These are phyloP conservation scores for Neurospora cerealis DNA, from an alignment of 495 filamentous ascomycete species.

Conservation along the genomic window DNA sequence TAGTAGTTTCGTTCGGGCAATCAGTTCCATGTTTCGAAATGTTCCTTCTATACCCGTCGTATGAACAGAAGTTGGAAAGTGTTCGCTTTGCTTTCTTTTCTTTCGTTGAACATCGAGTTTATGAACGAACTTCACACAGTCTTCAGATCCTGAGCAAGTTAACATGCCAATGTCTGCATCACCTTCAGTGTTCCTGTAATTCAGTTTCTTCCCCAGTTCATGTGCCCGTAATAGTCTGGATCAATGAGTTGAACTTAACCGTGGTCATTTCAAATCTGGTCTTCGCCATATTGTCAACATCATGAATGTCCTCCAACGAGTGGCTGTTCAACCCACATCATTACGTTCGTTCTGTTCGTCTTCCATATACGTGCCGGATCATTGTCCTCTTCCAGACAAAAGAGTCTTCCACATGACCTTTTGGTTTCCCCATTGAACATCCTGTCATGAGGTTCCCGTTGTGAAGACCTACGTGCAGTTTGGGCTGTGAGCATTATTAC, in stretches of 20 bases:
- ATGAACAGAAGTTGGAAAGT: neutral
- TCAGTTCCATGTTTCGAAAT: neutral
- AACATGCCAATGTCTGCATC: neutral
- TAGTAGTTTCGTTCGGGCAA: no score
- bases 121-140: neutral
- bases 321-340: neutral
- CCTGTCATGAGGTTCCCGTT: neutral
- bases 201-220: neutral
- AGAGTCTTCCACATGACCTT: neutral
- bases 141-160: neutral
- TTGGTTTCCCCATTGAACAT: neutral
- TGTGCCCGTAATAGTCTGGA: neutral
- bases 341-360: neutral
- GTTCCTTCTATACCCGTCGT: neutral
- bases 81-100: neutral
- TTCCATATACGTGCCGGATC: neutral
- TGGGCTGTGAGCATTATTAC: neutral
- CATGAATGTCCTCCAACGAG: neutral
- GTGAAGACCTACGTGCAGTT: neutral
- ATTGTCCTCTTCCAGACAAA: neutral
- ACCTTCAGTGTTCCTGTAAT: neutral
- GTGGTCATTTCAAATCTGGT: neutral
- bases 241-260: neutral
- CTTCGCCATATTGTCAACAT: neutral
- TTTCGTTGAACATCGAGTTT: neutral